Percentiles rank a stretch among this genome's conserved stretches.
phyloP scores from a whole-genome alignment of 2,329 filamentous ascomycete genomes.

The Neodidymelliopsis sp. region DNA sequence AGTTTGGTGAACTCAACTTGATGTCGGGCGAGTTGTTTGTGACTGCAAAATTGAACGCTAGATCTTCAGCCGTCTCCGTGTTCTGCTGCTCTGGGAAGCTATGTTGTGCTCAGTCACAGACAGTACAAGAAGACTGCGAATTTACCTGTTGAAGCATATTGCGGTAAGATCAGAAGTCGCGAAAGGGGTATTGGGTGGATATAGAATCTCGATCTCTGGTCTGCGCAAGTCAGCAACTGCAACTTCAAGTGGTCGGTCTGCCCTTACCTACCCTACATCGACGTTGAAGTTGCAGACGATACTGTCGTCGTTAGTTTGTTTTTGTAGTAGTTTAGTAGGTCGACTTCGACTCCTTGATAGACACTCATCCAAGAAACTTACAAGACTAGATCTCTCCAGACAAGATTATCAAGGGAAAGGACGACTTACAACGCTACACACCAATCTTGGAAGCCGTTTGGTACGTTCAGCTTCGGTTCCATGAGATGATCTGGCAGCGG shows the following conservation, averaged over 20 bases:
- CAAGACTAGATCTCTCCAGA: too few relatives aligned
- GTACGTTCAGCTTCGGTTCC: conserved; percentile 27
- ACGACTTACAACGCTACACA: conserved; percentile 50
- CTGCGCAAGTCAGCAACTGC: conserved; percentile 31
- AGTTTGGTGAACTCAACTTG: conserved; percentile 49
- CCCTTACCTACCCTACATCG: conserved; percentile 48
- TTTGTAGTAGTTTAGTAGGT: too few relatives aligned
- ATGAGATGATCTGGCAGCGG: conserved; percentile 35
- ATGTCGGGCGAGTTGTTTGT: conserved; percentile 64
- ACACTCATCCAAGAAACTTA: too few relatives aligned
- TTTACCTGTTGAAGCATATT: conserved; percentile 54
- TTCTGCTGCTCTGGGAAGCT: conserved; percentile 55
- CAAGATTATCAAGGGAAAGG: background rate
- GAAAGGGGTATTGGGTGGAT: conserved; percentile 49
- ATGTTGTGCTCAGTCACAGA: conserved; percentile 18
- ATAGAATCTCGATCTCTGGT: conserved; percentile 53
- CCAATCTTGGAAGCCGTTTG: conserved; percentile 49
- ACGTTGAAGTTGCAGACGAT: conserved; percentile 56
- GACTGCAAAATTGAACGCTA: conserved; percentile 51
- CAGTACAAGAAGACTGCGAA: background rate
- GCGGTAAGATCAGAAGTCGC: conserved; percentile 49
- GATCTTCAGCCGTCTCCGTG: conserved; percentile 49
- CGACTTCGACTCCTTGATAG: too few relatives aligned
- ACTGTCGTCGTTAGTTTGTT: conserved; percentile 33
- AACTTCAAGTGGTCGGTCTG: background rate